Base-by-base conservation (phyloP, 441 rosid genomes). In the Eutrema salsugineum region DNA sequence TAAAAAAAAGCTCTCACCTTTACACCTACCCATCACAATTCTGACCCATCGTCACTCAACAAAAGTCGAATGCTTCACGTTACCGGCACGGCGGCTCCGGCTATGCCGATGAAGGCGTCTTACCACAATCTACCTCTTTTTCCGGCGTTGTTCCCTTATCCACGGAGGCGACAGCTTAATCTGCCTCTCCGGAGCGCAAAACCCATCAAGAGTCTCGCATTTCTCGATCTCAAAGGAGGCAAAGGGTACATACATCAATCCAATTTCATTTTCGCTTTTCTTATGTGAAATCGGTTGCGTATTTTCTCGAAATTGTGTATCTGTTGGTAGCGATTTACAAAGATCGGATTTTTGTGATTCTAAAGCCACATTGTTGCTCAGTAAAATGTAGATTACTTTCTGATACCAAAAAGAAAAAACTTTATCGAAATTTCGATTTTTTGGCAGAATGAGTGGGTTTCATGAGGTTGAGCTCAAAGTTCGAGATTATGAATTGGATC, bases 401-500 rank as follows among this genome's bases (percentile, higher is more conserved):
- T 47, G 27, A 47, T 48, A 7, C 50, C 17, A 22, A 11, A n/a
- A n/a, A n/a, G n/a, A n/a, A n/a, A n/a, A n/a, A 47, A 28, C 38
- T 11, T 12, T 6, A n/a, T 5, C 2, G 14, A 42, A 43, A 15
- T 28, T 3, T 16, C 3, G 12, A 28, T 35, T 33, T 33, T 72
- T 24, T 72, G 32, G 81, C 82, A 87, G 88, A 42, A 91, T 88
- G 91, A 73, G 78, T 46, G 77, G 70, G 39, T 88, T 84, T 40
- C 71, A 83, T 32, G 92, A 86, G 42, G 49, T 83, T 36, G 94
- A 88, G 77, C 79, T 91, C 22, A 85, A 85, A 81, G 96, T 91
- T 28, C 83, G 94, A 12, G 96, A 91, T 70, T 88, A 88, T 71
- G 92, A 91, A 69, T 81, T 91, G 78, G 97, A 91, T 83, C 94